Evolutionary conservation across 2,329 filamentous ascomycete genomes (phyloP).

Genomic region (Colletotrichum salicis): DNA sequence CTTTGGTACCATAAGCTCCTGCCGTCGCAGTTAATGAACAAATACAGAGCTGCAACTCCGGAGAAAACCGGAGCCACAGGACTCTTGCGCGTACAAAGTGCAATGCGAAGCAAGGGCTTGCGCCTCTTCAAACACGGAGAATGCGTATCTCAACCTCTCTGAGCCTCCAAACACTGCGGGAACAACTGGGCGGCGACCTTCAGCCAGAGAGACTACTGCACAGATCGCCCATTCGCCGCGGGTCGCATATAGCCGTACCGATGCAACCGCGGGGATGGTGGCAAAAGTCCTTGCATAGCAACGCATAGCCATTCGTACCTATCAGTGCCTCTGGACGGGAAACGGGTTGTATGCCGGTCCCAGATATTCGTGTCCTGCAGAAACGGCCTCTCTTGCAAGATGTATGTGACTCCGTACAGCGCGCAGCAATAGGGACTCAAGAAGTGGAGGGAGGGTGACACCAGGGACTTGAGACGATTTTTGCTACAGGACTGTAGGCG

Average conservation of each 20-base stretch:
- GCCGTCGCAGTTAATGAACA: background rate
- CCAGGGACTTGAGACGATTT: slow-evolving; percentile 30
- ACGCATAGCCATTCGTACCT: background rate
- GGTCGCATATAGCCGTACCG: slow-evolving; percentile 15
- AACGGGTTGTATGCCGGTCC: background rate
- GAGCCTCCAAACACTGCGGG: background rate
- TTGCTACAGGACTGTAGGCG: slow-evolving; percentile 23
- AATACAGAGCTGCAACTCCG: background rate
- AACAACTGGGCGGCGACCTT: background rate
- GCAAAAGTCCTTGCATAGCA: background rate
- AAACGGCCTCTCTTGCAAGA: background rate
- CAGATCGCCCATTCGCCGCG: slow-evolving; percentile 29
- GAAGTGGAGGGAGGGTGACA: slow-evolving; percentile 22
- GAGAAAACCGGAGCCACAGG: background rate
- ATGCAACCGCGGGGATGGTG: slow-evolving; percentile 17
- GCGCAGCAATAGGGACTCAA: background rate
- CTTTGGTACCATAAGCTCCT: background rate
- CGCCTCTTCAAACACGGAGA: background rate
- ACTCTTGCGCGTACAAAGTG: background rate
- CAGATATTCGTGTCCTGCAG: background rate
- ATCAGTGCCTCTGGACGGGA: background rate
- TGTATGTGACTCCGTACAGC: background rate
- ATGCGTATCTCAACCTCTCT: background rate
- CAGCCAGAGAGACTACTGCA: slow-evolving; percentile 18
- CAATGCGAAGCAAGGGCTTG: background rate